Percentiles rank a stretch among this genome's conserved stretches.
Conservation (phyloP, 805 yeast species). For the Saccharomycopsis babjevae region DNA sequence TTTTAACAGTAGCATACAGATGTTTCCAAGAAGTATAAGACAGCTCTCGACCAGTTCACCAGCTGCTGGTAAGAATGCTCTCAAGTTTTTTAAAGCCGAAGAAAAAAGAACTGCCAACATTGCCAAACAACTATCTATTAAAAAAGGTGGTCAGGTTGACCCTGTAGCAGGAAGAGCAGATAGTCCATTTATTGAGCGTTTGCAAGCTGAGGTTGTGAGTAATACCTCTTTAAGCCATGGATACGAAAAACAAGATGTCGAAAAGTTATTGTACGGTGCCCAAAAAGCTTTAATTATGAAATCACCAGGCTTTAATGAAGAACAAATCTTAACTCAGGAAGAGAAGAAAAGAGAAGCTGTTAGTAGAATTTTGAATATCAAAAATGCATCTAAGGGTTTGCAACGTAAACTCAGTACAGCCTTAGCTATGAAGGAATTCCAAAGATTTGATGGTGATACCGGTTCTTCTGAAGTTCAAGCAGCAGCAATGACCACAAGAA, state of each 20-base stretch:
- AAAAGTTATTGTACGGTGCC: slow-evolving; percentile 68
- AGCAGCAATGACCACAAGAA: slow-evolving; percentile 73
- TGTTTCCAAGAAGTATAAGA: slow-evolving; percentile 9
- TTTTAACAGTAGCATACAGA: too few species aligned
- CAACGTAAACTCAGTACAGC: slow-evolving; percentile 45
- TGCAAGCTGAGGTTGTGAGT: slow-evolving; percentile 56
- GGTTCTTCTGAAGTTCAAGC: slow-evolving; percentile 96
- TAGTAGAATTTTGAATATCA: slow-evolving; percentile 60
- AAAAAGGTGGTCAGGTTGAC: slow-evolving; percentile 41
- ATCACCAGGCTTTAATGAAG: slow-evolving; percentile 18
- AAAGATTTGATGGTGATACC: slow-evolving; percentile 78
- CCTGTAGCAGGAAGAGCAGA: slow-evolving; percentile 73
- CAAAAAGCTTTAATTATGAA: slow-evolving; percentile 46
- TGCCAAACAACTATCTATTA: slow-evolving; percentile 25
- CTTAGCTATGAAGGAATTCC: slow-evolving; percentile 71
- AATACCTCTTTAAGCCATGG: slow-evolving; percentile 54
- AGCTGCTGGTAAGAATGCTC: slow-evolving; percentile 22
- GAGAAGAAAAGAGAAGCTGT: slow-evolving; percentile 58
- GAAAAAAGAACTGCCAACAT: slow-evolving; percentile 27
- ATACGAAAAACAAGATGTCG: slow-evolving; percentile 53
- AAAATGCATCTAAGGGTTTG: slow-evolving; percentile 56
- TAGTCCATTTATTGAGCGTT: slow-evolving; percentile 58
- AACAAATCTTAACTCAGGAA: slow-evolving; percentile 29
- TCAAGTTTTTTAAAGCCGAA: slow-evolving; percentile 26
- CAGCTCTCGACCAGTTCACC: slow-evolving; percentile 12